A percentile compares a stretch with the other conserved stretches of the same genome.
Conservation (phyloP, 2,329 filamentous ascomycete genomes). For the Trichoderma brevicompactum region DNA sequence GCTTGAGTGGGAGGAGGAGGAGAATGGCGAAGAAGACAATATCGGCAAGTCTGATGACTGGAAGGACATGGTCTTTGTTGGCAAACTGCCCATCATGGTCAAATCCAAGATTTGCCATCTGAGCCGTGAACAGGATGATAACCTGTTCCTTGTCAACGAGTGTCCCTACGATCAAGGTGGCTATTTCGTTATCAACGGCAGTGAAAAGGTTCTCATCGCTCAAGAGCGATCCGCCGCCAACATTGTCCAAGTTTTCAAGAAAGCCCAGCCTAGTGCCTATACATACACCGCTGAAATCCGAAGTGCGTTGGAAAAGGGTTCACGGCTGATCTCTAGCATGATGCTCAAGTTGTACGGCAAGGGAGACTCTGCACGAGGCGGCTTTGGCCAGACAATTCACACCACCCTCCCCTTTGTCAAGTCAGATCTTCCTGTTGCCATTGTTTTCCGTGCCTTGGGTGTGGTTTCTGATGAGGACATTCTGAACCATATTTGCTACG, state of each 20-base stretch:
- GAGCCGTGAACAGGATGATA: constrained; percentile 79
- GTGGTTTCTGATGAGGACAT: constrained; percentile 98
- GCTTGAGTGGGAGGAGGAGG: constrained; percentile 65
- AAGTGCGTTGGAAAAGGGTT: constrained; percentile 95
- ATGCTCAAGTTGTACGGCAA: constrained; percentile 89
- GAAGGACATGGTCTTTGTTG: constrained; percentile 82
- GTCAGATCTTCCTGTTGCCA: constrained; percentile 87
- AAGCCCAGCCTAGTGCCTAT: constrained; percentile 87
- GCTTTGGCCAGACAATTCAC: constrained; percentile 85
- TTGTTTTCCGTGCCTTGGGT: constrained; percentile 93
- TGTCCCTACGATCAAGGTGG: constrained; percentile 98
- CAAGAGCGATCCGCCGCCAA: constrained; percentile 98
- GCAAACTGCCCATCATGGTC: constrained; percentile 96
- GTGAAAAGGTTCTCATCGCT: constrained; percentile 96
- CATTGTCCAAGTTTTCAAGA: constrained; percentile 99
- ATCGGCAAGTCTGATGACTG: constrained; percentile 59
- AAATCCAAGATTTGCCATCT: constrained; percentile 96
- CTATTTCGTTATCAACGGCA: constrained; percentile 99
- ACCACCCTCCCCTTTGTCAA: constrained; percentile 94
- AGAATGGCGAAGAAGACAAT: constrained; percentile 55
- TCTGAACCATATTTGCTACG: constrained; percentile 95
- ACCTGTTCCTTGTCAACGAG: constrained; percentile 89
- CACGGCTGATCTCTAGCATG: constrained; percentile 89
- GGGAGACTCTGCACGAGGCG: constrained; percentile 75
- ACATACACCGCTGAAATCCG: constrained; percentile 95